Conservation (phyloP, 2,329 filamentous ascomycete genomes). For the Emmonsiellopsis sp. region DNA sequence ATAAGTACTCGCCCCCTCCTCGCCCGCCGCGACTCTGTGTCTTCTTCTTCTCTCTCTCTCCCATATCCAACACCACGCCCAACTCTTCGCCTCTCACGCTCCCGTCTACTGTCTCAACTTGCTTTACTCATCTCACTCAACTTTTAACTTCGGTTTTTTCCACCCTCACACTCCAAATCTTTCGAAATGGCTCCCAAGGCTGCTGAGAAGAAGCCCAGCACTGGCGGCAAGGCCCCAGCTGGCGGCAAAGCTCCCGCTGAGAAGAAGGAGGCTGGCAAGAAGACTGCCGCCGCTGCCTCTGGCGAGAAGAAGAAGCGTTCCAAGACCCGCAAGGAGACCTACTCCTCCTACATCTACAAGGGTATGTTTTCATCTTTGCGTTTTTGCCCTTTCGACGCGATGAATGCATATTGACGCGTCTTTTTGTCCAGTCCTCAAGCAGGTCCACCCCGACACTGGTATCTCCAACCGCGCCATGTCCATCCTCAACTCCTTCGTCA, state of each 20-base stretch:
- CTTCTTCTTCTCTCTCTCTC: constrained; percentile 24
- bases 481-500: constrained; percentile 99
- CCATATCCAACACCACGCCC: constrained; percentile 10
- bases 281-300: constrained; percentile 73
- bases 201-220: constrained; percentile 94
- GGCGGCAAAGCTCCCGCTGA: constrained; percentile 70
- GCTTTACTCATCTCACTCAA: not conserved
- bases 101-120: not conserved
- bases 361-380: constrained; percentile 48
- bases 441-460: constrained; percentile 99
- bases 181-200: constrained; percentile 85
- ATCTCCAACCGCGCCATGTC: constrained; percentile 99
- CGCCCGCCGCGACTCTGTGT: constrained; percentile 26
- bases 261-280: constrained; percentile 99
- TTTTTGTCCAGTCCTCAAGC: constrained; percentile 74
- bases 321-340: constrained; percentile 99
- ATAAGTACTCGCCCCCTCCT: constrained; percentile 39
- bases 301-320: constrained; percentile 99
- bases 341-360: constrained; percentile 99
- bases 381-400: constrained; percentile 3
- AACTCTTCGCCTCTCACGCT: constrained; percentile 15
- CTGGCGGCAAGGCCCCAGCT: constrained; percentile 83
- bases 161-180: constrained; percentile 19
- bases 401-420: constrained; percentile 29
- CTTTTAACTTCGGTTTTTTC: constrained; percentile 14